Base-by-base conservation (phyloP, 805 yeast species). In the Candida insectorum region DNA sequence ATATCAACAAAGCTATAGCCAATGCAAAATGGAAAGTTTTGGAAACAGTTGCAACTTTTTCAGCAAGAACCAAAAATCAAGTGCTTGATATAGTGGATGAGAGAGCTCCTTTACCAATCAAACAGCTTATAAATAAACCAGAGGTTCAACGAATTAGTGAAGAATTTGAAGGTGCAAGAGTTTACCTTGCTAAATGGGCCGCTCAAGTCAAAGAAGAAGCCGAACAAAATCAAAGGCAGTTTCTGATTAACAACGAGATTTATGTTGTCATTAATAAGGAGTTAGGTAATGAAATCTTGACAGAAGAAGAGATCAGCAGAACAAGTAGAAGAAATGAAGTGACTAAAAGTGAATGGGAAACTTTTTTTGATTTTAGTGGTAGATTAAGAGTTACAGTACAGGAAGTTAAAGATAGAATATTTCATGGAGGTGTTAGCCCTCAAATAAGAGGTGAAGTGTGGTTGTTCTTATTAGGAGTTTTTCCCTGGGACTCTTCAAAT, bases 181-280 rank as follows among this genome's bases (percentile, higher is more conserved):
- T 88, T 4, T 91, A 87, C 55, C 66, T 91, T 39, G 97, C 97
- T 4, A 89, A 88, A 62, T 93, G 97, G 97, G 97, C 97, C 0
- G 73, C 86, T 47, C 86, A 86, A 18, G 93, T 93, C 7, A 93
- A 91, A 47, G 89, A 88, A 48, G 95, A 91, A 55, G 93, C 96
- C 2, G 88, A 65, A 39, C 56, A 79, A 45, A 73, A 76, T 32
- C 69, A 75, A 40, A 59, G 76, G 40, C 64, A 66, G 36, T 64
- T 66, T 48, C 65, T 72, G 48, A 64, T 79, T 21, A 66, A 80
- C 36, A 80, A 78, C 46, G 77, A 76, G n/a, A 65, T 77, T 12
- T 79, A 80, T 44, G 71, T 70, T 19, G 52, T 75, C 31, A 66
- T 84, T 25, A 71, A 70, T 34, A 63, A 68, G 33, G 89, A 84